Percentiles rank a stretch among this genome's conserved stretches.
phyloP scores from a whole-genome alignment of 805 yeast genomes.

The Hanseniaspora pseudoguilliermondii region DNA sequence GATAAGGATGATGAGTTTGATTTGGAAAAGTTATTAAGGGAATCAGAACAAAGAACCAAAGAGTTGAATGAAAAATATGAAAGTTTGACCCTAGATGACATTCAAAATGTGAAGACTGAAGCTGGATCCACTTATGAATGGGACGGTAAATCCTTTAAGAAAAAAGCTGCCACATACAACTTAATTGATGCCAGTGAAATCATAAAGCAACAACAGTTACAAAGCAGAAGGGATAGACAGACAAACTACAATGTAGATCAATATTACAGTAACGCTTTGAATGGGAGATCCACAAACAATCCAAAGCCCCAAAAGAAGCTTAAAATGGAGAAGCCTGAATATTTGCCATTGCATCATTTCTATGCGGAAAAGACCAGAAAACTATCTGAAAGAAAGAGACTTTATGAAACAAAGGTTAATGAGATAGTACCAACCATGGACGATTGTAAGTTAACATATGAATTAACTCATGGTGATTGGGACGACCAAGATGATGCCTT shows the following conservation, averaged over 20 bases:
- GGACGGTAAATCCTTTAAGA: conserved; percentile 74
- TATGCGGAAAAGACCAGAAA: conserved; percentile 65
- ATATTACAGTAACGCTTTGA: conserved; percentile 69
- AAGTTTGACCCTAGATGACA: conserved; percentile 58
- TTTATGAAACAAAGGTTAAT: conserved; percentile 56
- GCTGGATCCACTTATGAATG: conserved; percentile 58
- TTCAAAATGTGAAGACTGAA: conserved; percentile 54
- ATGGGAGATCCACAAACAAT: conserved; percentile 45
- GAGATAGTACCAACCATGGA: conserved; percentile 53
- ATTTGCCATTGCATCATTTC: conserved; percentile 82
- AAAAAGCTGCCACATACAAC: conserved; percentile 39
- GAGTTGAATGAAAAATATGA: conserved; percentile 52
- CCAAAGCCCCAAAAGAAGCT: conserved; percentile 44
- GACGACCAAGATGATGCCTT: conserved; percentile 36
- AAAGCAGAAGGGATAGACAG: conserved; percentile 59
- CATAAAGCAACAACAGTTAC: conserved; percentile 6
- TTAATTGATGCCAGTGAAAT: conserved; percentile 56
- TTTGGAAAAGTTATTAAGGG: conserved; percentile 46
- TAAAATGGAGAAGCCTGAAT: conserved; percentile 71
- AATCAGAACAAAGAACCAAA: conserved; percentile 52
- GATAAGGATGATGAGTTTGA: conserved; percentile 36
- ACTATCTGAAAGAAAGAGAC: conserved; percentile 68
- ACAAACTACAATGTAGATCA: conserved; percentile 79
- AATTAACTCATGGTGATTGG: conserved; percentile 21
- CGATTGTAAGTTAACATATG: conserved; percentile 34